Evolutionary conservation across 345 rosid species (phyloP).

Genomic region (Salix exigua): DNA sequence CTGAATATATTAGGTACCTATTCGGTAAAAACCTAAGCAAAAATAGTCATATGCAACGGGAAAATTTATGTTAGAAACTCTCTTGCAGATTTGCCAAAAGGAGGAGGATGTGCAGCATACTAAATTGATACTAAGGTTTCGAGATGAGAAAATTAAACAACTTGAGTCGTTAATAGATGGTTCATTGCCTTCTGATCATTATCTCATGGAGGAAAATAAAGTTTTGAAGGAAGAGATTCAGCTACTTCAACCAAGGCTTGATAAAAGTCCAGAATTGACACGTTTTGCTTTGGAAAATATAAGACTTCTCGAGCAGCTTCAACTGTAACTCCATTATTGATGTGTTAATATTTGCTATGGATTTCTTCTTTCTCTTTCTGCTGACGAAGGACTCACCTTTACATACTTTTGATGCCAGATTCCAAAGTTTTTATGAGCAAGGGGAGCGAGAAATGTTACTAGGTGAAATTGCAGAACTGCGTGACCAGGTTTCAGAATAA

Average conservation of each 20-base stretch:
- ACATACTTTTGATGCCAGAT: conserved; percentile 42
- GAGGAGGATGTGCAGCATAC: conserved; percentile 60
- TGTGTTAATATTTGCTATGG: conserved; percentile 17
- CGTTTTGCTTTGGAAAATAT: conserved; percentile 58
- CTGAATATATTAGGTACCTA: background rate
- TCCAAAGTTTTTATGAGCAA: conserved; percentile 55
- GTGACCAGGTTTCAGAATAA: conserved; percentile 57
- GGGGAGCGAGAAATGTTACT: conserved; percentile 66
- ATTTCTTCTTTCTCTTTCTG: conserved; percentile 1
- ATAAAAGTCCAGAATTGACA: conserved; percentile 56
- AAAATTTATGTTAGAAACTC: conserved; percentile 23
- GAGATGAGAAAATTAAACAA: conserved; percentile 58
- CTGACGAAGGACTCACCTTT: conserved; percentile 9
- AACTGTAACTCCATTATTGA: conserved; percentile 43
- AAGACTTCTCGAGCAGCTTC: conserved; percentile 65
- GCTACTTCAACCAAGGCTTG: conserved; percentile 52
- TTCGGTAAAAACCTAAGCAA: conserved; percentile 2
- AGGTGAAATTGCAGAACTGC: conserved; percentile 64
- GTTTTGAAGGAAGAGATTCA: conserved; percentile 61
- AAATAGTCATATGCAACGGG: background rate
- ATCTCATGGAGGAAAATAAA: conserved; percentile 58
- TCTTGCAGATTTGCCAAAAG: conserved; percentile 52
- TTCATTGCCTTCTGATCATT: conserved; percentile 44
- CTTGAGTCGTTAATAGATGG: conserved; percentile 49
- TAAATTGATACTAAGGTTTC: conserved; percentile 51